Conservation (phyloP, 805 yeast species). For the Saturnispora sekii region DNA sequence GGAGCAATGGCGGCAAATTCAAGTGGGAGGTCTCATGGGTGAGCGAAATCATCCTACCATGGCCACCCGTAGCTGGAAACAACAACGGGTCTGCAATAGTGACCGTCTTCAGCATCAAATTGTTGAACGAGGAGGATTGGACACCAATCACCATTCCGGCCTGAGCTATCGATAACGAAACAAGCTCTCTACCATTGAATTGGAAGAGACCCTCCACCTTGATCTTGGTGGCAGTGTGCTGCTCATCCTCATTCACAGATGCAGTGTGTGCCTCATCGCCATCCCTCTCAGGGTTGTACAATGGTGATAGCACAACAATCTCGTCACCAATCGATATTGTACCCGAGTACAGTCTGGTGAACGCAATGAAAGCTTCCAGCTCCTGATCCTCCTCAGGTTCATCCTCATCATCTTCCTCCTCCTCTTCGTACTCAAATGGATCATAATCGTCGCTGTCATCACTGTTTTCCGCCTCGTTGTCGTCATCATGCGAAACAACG, state of each 20-base stretch:
- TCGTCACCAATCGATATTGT: slow-evolving; percentile 65
- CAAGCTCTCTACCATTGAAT: slow-evolving; percentile 87
- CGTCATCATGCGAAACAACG: slow-evolving; percentile 12
- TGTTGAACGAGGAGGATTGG: slow-evolving; percentile 63
- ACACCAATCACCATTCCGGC: slow-evolving; percentile 95
- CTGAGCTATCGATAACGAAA: slow-evolving; percentile 70
- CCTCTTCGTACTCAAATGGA: slow-evolving; percentile 8
- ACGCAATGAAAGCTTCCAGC: slow-evolving; percentile 70
- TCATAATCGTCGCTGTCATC: slow-evolving; percentile 14
- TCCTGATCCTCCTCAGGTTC: slow-evolving; percentile 26
- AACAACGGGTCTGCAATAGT: slow-evolving; percentile 50
- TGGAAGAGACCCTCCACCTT: slow-evolving; percentile 63
- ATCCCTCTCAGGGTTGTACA: slow-evolving; percentile 51
- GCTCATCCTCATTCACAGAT: slow-evolving; percentile 14
- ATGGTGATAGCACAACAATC: slow-evolving; percentile 74
- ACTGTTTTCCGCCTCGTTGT: slow-evolving; percentile 5
- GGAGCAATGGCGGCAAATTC: slow-evolving; percentile 81
- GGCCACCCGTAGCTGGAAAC: background rate
- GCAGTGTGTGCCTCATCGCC: slow-evolving; percentile 29
- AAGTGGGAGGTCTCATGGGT: slow-evolving; percentile 68
- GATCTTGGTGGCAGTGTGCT: slow-evolving; percentile 42
- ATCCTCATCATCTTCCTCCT: slow-evolving; percentile 2
- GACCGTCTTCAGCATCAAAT: slow-evolving; percentile 75
- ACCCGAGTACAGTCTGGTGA: slow-evolving; percentile 86
- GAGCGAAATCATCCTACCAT: slow-evolving; percentile 43